Conservation (phyloP, 257 asterid species). For the Solanum rostratum region DNA sequence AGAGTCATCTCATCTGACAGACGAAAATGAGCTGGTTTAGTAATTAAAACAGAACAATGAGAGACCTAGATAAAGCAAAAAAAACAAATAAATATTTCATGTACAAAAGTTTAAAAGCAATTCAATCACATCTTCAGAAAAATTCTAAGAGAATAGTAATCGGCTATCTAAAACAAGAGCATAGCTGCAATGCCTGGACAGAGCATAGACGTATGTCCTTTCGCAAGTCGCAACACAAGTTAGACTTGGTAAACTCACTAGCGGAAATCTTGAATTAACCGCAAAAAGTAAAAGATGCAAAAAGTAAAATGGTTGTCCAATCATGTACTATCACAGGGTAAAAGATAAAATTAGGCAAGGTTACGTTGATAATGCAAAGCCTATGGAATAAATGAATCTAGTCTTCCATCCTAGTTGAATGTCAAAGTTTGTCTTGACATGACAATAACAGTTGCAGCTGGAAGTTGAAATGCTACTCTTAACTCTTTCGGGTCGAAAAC, state of each 20-base stretch:
- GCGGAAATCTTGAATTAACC: not conserved
- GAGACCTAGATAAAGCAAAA: not conserved
- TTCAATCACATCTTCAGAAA: not conserved
- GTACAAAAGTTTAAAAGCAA: not conserved
- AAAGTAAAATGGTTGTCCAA: not conserved
- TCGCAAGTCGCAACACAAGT: not conserved
- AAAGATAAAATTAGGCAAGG: not conserved
- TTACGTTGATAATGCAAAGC: not conserved
- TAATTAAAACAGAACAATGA: not conserved
- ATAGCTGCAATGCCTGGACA: fast-evolving
- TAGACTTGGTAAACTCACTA: not conserved
- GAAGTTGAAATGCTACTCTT: not conserved
- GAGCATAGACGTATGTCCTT: not conserved
- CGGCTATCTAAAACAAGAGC: not conserved
- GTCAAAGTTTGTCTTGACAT: not conserved
- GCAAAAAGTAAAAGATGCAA: not conserved
- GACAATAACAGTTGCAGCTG: not conserved
- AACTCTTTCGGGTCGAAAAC: not conserved
- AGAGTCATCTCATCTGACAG: not conserved
- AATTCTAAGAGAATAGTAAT: not conserved
- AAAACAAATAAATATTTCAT: not conserved
- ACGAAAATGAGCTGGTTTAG: not conserved
- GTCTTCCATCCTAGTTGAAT: not conserved
- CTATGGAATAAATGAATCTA: not conserved
- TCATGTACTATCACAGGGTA: not conserved